Base-by-base conservation (phyloP, 768 basidiomycete species). In the Boletus sp. region DNA sequence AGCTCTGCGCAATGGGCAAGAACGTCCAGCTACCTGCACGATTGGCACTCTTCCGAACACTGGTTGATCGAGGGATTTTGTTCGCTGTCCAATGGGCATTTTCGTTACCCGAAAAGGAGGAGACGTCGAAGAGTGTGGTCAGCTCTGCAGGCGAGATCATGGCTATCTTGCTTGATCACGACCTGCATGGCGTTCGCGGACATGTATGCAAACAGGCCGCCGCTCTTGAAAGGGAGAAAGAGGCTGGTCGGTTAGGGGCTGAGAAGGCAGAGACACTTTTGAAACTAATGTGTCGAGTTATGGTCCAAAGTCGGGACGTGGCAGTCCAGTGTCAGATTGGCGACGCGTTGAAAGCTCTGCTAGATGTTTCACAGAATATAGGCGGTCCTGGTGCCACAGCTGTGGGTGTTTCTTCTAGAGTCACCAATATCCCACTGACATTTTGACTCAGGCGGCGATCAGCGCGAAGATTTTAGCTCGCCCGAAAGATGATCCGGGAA, bases 71-170 rank as follows among this genome's bases (percentile, higher is more conserved):
- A 7, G 96, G 93, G 2, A 79, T 98, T 41, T 76, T 98, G 2
- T 88, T 88, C 59, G 90, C 89, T n/a, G 83, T 95, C 14, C 92
- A 97, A 64, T 96, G 93, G 90, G 93, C 93, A 1, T 79, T 98
- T 45, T 75, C 76, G n/a, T 78, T 87, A 30, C 70, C 83, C 2
- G 87, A 90, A 66, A 78, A 74, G 47, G 79, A 84, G 32, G 70
- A 73, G 19, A 61, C 59, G 2, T 78, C 79, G 35, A 74, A 73
- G 42, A 68, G 69, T 55, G 84, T 98, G 73, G 82, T 95, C 56
- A 83, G 87, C 55, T 86, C 90, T 15, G 90, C 83, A 0, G 90
- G 93, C 27, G 94, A 96, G 70, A 83, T 98, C 30, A 77, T 98
- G 53, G 80, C 89, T 40, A 80, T 88, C 17, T 73, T 96, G 34